A percentile compares a stretch with the other conserved stretches of the same genome.
Conservation (phyloP, 1,284 basidiomycete genomes). For the Acaromyces ingoldii region DNA sequence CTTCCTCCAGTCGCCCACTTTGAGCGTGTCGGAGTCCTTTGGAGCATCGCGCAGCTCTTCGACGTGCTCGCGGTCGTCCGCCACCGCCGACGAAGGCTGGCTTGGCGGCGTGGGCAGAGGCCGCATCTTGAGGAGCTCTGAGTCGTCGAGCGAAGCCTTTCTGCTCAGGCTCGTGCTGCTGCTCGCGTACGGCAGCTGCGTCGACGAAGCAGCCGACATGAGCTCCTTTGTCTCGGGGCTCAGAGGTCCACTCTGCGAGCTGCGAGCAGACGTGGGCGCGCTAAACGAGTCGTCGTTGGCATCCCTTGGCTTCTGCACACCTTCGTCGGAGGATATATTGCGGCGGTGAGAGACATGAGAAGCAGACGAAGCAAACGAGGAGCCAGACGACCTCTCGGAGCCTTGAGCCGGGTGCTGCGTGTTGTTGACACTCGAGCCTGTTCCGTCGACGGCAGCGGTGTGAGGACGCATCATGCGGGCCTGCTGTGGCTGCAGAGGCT, state of each 20-base stretch:
- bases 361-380: slow-evolving; percentile 27
- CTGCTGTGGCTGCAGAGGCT: too few relatives aligned
- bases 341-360: slow-evolving; percentile 7
- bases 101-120: slow-evolving; percentile 27
- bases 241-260: slow-evolving; percentile 31
- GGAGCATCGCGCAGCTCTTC: too few relatives aligned
- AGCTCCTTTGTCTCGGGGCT: too few relatives aligned
- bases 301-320: slow-evolving; percentile 15
- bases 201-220: too few relatives aligned
- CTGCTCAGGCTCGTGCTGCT: too few relatives aligned
- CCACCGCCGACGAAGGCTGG: slow-evolving; percentile 15
- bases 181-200: neutral
- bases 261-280: slow-evolving; percentile 39
- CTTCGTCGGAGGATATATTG: slow-evolving; percentile 17
- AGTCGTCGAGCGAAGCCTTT: slow-evolving; percentile 17
- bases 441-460: neutral
- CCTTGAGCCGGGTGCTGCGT: slow-evolving; percentile 17
- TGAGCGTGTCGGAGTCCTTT: slow-evolving; percentile 34
- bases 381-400: slow-evolving; percentile 39
- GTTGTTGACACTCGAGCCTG: slow-evolving; percentile 6
- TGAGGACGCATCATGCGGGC: too few relatives aligned
- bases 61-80: too few relatives aligned
- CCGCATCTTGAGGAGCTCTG: slow-evolving; percentile 31
- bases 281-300: slow-evolving; percentile 28
- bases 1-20: slow-evolving; percentile 19